Conservation (phyloP, 2,329 filamentous ascomycete species). For the Colletotrichum tanaceti region DNA sequence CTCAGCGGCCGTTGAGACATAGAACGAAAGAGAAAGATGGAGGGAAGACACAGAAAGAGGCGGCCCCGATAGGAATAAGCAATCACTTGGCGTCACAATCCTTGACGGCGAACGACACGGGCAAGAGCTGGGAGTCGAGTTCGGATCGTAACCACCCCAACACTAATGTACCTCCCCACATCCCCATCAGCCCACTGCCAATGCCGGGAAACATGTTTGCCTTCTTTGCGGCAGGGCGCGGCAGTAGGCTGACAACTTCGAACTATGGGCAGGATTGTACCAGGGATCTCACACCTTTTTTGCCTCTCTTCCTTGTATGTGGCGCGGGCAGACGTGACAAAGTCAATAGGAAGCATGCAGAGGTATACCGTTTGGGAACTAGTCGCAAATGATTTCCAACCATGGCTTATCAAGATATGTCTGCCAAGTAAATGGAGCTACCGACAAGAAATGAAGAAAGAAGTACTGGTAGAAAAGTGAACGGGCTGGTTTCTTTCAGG, state of each 20-base stretch:
- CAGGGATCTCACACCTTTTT: background rate
- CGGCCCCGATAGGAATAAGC: background rate
- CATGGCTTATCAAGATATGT: background rate
- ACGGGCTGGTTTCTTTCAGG: constrained; percentile 15
- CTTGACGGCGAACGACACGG: no score
- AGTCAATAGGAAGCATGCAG: constrained; percentile 5
- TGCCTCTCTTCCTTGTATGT: background rate
- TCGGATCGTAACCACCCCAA: background rate
- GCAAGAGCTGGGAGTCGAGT: background rate
- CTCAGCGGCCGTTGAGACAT: no score
- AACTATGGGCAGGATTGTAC: background rate
- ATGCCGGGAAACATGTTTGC: background rate
- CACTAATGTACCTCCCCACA: no score
- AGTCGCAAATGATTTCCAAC: background rate
- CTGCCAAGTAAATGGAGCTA: constrained; percentile 6
- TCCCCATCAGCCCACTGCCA: background rate
- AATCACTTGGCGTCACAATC: background rate
- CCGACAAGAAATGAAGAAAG: background rate
- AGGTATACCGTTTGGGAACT: background rate
- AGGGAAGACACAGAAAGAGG: background rate
- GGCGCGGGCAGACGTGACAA: background rate
- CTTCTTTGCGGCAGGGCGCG: background rate
- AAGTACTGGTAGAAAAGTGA: background rate
- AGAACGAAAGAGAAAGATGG: no score
- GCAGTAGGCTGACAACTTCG: background rate